Conservation (phyloP, 192 early-diverging fungal genomes). For the Nowakowskiella sp. region DNA sequence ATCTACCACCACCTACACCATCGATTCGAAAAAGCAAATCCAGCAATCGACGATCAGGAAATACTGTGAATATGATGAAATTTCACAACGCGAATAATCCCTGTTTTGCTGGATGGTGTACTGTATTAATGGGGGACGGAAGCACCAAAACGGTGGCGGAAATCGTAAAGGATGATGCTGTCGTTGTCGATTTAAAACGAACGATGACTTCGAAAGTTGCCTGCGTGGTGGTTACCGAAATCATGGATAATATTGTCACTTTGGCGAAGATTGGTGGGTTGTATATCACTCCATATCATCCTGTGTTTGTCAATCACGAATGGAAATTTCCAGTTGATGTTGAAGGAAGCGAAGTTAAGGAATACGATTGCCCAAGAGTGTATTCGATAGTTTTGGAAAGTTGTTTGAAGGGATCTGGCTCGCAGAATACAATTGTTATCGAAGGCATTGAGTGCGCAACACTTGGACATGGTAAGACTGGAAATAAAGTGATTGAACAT, state of each 20-base stretch:
- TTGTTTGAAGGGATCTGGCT: too few species aligned
- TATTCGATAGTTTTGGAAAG: constrained; percentile 16
- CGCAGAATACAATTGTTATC: constrained; percentile 1
- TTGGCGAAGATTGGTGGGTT: constrained; percentile 1
- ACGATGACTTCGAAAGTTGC: constrained; percentile 2
- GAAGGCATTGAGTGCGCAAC: constrained; percentile 15
- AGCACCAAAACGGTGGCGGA: constrained; percentile 3
- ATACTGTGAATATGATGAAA: neutral
- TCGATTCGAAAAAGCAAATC: neutral
- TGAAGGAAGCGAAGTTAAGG: neutral
- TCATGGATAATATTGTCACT: neutral
- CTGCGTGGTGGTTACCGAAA: constrained; percentile 8
- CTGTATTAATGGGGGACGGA: constrained; percentile 8
- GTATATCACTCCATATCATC: constrained; percentile 26
- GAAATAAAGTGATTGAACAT: constrained; percentile 8
- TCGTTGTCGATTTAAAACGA: too few species aligned
- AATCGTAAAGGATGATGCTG: constrained; percentile 12
- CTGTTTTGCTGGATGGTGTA: constrained; percentile 16
- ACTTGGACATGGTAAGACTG: constrained; percentile 15
- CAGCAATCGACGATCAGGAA: neutral
- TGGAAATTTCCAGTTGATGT: constrained; percentile 17
- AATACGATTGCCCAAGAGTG: neutral
- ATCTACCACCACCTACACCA: constrained; percentile 17
- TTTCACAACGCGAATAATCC: neutral
- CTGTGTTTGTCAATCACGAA: neutral